phyloP scores from a whole-genome alignment of 2,329 filamentous ascomycete species.

The Fusarium sp. region DNA sequence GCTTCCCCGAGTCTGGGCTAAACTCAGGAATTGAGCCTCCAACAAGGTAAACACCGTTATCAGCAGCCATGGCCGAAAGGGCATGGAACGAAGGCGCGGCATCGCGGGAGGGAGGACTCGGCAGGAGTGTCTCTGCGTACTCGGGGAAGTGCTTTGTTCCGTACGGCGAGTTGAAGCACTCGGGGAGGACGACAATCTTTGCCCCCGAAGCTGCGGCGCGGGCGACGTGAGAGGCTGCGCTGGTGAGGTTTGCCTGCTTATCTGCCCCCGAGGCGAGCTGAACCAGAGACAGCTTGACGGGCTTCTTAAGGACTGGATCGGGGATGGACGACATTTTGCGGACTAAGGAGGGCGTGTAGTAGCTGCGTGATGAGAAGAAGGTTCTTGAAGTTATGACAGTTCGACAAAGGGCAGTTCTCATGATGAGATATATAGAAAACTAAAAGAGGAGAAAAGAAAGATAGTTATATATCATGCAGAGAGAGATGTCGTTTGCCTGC shows the following conservation, averaged over 20 bases:
- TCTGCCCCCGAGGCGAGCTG: conserved; percentile 83
- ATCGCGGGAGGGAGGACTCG: conserved; percentile 72
- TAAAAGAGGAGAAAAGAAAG: not conserved
- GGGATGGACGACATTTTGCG: conserved; percentile 50
- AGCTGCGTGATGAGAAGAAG: conserved; percentile 3
- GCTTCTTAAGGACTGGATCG: conserved; percentile 69
- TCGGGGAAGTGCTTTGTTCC: conserved; percentile 87
- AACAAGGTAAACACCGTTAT: conserved; percentile 80
- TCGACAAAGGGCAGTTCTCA: conserved; percentile 32
- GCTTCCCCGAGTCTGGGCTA: conserved; percentile 63
- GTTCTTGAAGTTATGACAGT: conserved; percentile 21
- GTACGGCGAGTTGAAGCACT: conserved; percentile 99
- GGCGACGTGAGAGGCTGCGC: conserved; percentile 81
- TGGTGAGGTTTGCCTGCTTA: conserved; percentile 82
- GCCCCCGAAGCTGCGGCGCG: conserved; percentile 80
- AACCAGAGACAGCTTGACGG: conserved; percentile 80
- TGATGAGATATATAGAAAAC: conserved; percentile 9
- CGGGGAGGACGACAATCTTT: conserved; percentile 87
- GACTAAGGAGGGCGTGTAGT: conserved; percentile 30
- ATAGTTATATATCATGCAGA: conserved; percentile 3
- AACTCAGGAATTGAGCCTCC: conserved; percentile 93
- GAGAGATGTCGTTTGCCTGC: conserved; percentile 15
- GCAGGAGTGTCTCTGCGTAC: conserved; percentile 87
- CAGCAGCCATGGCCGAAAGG: conserved; percentile 77
- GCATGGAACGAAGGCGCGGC: conserved; percentile 87